Evolutionary conservation across 306 rosid genomes (phyloP).

Genomic region (Astragalus glycyphyllos): DNA sequence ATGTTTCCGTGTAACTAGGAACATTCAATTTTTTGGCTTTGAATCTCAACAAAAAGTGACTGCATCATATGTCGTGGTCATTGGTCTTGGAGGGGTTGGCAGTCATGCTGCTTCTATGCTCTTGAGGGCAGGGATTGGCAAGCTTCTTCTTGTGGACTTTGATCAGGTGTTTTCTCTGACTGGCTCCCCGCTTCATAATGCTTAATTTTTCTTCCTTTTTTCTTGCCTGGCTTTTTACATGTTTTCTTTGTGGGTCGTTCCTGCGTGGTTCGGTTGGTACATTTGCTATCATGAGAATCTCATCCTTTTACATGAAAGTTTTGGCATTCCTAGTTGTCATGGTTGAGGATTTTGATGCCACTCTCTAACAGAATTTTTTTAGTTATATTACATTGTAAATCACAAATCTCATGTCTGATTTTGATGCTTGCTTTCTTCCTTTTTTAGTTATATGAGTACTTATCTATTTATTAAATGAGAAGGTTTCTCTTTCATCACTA

Average conservation of each 20-base stretch:
- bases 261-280: constrained; percentile 14
- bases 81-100: constrained; percentile 99
- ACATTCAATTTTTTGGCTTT: constrained; percentile 85
- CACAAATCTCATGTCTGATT: constrained; percentile 15
- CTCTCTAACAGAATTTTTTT: not conserved
- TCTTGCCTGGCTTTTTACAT: constrained; percentile 10
- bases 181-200: constrained; percentile 21
- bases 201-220: not conserved
- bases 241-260: constrained; percentile 9
- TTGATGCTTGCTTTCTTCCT: constrained; percentile 13
- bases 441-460: constrained; percentile 39
- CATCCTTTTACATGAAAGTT: constrained; percentile 14
- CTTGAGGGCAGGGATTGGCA: constrained; percentile 89
- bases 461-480: constrained; percentile 58
- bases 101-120: constrained; percentile 98
- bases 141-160: constrained; percentile 96
- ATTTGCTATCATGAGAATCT: constrained; percentile 6
- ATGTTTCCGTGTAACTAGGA: constrained; percentile 58
- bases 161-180: constrained; percentile 73
- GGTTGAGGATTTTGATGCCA: constrained; percentile 29
- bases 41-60: constrained; percentile 83
- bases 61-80: constrained; percentile 86
- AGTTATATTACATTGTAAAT: constrained; percentile 4
- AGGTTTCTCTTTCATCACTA: constrained; percentile 98
- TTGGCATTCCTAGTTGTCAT: constrained; percentile 10